Conservation (phyloP, 441 rosid genomes). For the Pelargonium fulgidum region DNA sequence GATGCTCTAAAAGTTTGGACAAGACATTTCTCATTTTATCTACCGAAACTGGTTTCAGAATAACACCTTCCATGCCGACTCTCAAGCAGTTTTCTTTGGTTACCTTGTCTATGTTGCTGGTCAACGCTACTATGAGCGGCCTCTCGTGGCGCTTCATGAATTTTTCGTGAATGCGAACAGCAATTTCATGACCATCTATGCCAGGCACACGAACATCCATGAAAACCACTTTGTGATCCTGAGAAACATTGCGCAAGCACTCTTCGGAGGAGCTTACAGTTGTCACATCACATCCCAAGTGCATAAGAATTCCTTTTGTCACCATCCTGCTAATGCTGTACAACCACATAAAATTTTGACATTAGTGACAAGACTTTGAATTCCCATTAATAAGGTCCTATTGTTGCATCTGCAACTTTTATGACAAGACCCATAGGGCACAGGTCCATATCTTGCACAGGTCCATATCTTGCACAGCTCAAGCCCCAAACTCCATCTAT, state of each 20-base stretch:
- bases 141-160: slow-evolving; percentile 56
- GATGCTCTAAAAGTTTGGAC: slow-evolving; percentile 59
- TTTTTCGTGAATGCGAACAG: slow-evolving; percentile 51
- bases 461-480: too few species aligned
- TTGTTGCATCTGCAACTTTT: too few species aligned
- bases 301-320: slow-evolving; percentile 71
- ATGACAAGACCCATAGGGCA: too few species aligned
- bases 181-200: slow-evolving; percentile 53
- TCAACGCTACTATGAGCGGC: slow-evolving; percentile 79
- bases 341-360: background rate
- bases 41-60: slow-evolving; percentile 69
- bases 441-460: too few species aligned
- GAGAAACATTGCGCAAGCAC: slow-evolving; percentile 51
- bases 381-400: too few species aligned
- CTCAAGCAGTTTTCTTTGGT: slow-evolving; percentile 76
- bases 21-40: slow-evolving; percentile 77
- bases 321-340: slow-evolving; percentile 76
- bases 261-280: slow-evolving; percentile 64
- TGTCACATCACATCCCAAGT: slow-evolving; percentile 83
- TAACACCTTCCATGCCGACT: slow-evolving; percentile 72
- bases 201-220: slow-evolving; percentile 60
- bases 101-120: slow-evolving; percentile 61
- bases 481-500: too few species aligned
- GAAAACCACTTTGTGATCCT: slow-evolving; percentile 68
- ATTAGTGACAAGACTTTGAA: too few species aligned